phyloP scores from a whole-genome alignment of 192 early-diverging fungal species.

The Coemansia sp. region DNA sequence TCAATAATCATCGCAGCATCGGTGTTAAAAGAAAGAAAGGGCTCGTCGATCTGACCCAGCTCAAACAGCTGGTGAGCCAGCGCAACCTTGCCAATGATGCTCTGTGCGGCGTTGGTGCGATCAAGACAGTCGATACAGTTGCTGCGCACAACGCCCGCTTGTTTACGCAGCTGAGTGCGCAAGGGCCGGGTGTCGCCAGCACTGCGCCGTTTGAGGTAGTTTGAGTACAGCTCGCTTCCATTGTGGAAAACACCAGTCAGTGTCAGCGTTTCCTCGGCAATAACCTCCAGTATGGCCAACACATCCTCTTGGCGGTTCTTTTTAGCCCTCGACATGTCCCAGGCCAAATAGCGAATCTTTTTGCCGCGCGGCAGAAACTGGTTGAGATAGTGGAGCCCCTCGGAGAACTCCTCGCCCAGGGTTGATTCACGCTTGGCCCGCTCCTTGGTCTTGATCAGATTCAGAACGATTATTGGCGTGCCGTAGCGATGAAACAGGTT shows the following conservation, averaged over 20 bases:
- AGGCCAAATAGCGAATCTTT: conserved; percentile 85
- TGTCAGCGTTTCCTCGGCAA: conserved; percentile 80
- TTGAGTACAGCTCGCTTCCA: conserved; percentile 66
- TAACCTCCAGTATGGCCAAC: conserved; percentile 82
- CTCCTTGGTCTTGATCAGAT: conserved; percentile 94
- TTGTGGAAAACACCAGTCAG: conserved; percentile 93
- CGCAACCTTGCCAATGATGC: conserved; percentile 91
- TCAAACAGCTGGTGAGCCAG: conserved; percentile 90
- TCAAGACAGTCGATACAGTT: conserved; percentile 99
- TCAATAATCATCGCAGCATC: conserved; percentile 92
- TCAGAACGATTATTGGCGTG: conserved; percentile 87
- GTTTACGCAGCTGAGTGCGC: conserved; percentile 22
- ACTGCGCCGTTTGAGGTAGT: conserved; percentile 23
- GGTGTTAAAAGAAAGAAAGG: conserved; percentile 83
- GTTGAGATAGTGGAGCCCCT: conserved; percentile 82
- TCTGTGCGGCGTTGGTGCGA: conserved; percentile 96
- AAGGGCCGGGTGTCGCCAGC: conserved; percentile 17
- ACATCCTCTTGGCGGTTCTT: conserved; percentile 91
- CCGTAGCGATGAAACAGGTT: conserved; percentile 92
- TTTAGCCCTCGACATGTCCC: conserved; percentile 98
- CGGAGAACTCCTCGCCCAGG: conserved; percentile 81
- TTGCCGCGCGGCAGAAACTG: conserved; percentile 81
- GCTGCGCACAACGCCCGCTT: conserved; percentile 66
- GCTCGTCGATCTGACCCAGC: conserved; percentile 77
- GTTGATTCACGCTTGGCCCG: conserved; percentile 84